phyloP scores from a whole-genome alignment of 306 rosid genomes.

The Acmispon strigosus region DNA sequence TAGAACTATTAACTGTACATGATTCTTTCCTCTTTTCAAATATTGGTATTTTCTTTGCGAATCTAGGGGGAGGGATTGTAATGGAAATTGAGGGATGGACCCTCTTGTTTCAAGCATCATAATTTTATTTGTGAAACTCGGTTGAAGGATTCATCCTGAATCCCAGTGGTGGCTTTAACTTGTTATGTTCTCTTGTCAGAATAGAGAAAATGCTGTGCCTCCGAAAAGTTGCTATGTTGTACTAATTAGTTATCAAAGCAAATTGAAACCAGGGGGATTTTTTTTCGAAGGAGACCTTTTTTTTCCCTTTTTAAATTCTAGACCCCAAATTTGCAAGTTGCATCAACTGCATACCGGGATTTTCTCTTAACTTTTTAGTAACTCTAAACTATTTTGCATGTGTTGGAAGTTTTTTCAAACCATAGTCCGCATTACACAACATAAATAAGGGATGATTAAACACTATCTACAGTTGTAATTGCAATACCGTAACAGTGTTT shows the following conservation, averaged over 20 bases:
- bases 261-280: not conserved
- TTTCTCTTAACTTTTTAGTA: no score
- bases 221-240: no score
- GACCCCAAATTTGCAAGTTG: no score
- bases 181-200: not conserved
- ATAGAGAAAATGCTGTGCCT: not conserved
- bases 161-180: not conserved
- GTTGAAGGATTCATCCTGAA: not conserved
- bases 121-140: not conserved
- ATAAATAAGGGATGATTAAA: no score
- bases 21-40: not conserved
- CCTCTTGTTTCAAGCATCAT: not conserved
- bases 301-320: not conserved
- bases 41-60: not conserved
- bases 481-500: no score
- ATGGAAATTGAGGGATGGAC: not conserved
- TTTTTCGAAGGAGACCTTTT: not conserved
- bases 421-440: no score
- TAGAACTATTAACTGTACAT: constrained; percentile 10
- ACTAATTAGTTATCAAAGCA: not conserved
- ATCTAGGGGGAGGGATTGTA: not conserved
- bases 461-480: no score
- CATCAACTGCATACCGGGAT: not conserved
- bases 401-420: no score
- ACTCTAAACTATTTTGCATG: no score